A percentile compares a stretch with the other conserved stretches of the same genome.
phyloP scores from a whole-genome alignment of 164 flowering plant species.

The Tetracentron sinense region DNA sequence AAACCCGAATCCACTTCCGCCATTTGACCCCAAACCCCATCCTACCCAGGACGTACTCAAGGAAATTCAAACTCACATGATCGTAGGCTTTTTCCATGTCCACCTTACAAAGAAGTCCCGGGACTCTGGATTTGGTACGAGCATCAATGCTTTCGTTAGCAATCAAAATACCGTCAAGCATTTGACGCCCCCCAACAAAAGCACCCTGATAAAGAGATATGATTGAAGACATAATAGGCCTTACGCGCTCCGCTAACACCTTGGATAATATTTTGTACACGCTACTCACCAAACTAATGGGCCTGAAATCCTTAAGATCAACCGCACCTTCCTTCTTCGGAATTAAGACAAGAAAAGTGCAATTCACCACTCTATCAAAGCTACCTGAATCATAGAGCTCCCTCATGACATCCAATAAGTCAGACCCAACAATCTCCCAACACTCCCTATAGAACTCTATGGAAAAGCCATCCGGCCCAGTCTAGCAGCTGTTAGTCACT shows the following conservation, averaged over 20 bases:
- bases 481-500: too few species aligned
- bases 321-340: too few species aligned
- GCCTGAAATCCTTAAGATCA: not conserved
- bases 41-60: not conserved
- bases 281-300: not conserved
- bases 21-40: slow-evolving; percentile 1
- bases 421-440: too few species aligned
- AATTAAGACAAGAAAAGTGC: too few species aligned
- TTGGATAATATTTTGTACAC: not conserved
- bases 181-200: not conserved
- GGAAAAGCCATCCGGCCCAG: too few species aligned
- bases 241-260: not conserved
- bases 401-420: too few species aligned
- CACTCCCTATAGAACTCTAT: too few species aligned
- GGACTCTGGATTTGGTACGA: not conserved
- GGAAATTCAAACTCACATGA: not conserved
- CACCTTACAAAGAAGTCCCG: not conserved
- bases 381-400: too few species aligned
- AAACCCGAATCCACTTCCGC: not conserved
- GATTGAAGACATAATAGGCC: not conserved
- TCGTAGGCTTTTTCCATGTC: slow-evolving; percentile 8
- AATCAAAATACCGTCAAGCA: not conserved
- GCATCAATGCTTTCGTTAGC: not conserved
- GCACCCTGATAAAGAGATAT: not conserved
- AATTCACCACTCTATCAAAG: too few species aligned